Evolutionary conservation across 345 rosid genomes (phyloP), one percentile per base, ranked within the genome.

Genomic region (Murraya koenigii): DNA sequence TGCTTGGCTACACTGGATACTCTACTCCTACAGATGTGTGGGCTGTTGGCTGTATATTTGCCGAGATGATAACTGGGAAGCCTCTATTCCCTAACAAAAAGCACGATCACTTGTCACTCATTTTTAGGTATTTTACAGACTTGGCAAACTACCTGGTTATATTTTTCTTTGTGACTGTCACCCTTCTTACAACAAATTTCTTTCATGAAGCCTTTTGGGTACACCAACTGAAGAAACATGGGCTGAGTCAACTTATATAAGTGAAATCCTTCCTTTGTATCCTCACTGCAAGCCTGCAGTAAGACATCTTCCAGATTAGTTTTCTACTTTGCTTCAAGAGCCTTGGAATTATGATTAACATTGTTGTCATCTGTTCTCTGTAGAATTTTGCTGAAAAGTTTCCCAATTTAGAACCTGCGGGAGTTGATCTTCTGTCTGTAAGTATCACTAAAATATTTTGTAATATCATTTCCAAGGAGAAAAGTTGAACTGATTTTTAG

Each of bases 31-130:
- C 85, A 47, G 88, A 88, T 25, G 71, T 88, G n/a, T 88, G 91
- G 91, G 84, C 87, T 13, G 86, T 80, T 52, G 90, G 92, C 15
- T 87, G 90, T 74, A 86, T 87, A 77, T 88, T 88, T 68, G 85
- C 87, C 44, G 90, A 88, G 81, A 84, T 88, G 87, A 79, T 80
- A 80, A 82, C 69, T 52, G 71, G 77, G 64, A 69, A 55, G 66
- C 82, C 82, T 22, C 44, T 88, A 54, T 88, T 88, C 36, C 75
- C 86, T 55, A 83, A 85, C 73, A 77, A 83, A 8, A 85, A 81
- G 77, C 79, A 77, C 54, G 85, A 82, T 30, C 85, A 83, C 33
- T 65, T 88, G 61, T 77, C 74, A 76, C 73, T 72, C 62, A 85
- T 87, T 71, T 85, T 82, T 83, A 84, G 88, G 91, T 85, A 68